Base-by-base conservation (phyloP, 768 basidiomycete genomes). In the Leucocoprinus leucothites region DNA sequence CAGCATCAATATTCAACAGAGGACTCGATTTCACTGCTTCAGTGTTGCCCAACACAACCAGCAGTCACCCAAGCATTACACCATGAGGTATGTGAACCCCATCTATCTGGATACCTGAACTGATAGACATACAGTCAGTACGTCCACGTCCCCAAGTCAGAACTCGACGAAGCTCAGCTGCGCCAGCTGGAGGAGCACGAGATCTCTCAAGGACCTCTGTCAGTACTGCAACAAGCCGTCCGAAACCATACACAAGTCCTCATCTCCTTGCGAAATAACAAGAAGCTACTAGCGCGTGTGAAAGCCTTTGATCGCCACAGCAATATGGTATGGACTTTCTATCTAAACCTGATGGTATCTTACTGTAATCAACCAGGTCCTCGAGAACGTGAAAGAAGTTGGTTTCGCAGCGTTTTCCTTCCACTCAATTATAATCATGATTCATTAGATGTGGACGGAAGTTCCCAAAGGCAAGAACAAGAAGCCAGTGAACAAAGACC, bases 221-320 rank as follows among this genome's bases (percentile, higher is more conserved):
- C 94, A 38, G 94, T 97, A 48, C 80, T 97, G 51, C 97, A 99
- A 71, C 94, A 97, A 71, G 91, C 95, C 28, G 97, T 99, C 62
- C 82, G 97, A 71, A 96, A 98, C 71, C 93, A 97, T 72, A 87
- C 95, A 11, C 97, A 99, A 75, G 91, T 99, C 61, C 85, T 99
- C 60, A 95, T 99, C 66, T 95, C 94, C 18, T 79, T 99, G 54
- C 80, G 97, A 64, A 99, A 98, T 77, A 98, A 98, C 81, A 98
- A 96, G 78, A 99, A 99, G 72, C 76, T 99, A 34, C 80, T 94
- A 45, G 91, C 92, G 31, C 84, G 95, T 48, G 95, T 98, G 53
- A 99, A 99, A 72, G 97, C 97, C 0, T 99, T 99, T 68, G 97
- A 99, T 71, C 81, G 97, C 67, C 97, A 99, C 73, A 91, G 92